phyloP scores from a whole-genome alignment of 164 flowering plant species.

The Stephania japonica region DNA sequence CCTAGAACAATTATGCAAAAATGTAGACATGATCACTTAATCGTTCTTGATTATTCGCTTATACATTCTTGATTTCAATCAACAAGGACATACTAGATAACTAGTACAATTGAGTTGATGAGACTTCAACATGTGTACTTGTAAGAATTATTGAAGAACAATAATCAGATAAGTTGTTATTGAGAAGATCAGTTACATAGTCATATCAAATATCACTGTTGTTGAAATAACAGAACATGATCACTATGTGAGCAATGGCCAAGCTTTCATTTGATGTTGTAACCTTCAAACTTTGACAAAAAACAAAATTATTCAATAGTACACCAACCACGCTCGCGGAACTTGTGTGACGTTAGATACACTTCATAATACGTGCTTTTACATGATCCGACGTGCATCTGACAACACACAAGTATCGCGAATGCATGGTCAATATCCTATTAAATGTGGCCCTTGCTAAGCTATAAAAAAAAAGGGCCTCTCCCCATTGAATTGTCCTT shows the following conservation, averaged over 20 bases:
- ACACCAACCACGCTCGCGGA: no score
- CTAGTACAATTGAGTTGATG: neutral
- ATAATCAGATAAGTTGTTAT: neutral
- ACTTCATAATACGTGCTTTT: no score
- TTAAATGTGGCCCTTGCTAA: no score
- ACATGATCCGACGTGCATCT: no score
- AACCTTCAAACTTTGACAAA: neutral
- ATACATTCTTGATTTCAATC: neutral
- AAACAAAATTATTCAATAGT: no score
- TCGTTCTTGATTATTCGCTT: neutral
- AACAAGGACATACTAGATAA: neutral
- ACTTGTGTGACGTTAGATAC: no score
- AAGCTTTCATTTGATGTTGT: neutral
- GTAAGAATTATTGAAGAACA: neutral
- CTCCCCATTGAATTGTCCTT: neutral
- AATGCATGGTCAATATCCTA: no score
- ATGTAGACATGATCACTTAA: neutral
- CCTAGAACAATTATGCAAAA: neutral
- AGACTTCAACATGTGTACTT: neutral
- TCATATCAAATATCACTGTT: neutral
- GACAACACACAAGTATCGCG: no score
- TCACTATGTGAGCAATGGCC: neutral
- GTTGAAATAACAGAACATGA: neutral
- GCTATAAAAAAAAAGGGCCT: no score
- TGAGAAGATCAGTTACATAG: neutral